Conservation (phyloP, 345 rosid genomes). For the Ceriops tagal region DNA sequence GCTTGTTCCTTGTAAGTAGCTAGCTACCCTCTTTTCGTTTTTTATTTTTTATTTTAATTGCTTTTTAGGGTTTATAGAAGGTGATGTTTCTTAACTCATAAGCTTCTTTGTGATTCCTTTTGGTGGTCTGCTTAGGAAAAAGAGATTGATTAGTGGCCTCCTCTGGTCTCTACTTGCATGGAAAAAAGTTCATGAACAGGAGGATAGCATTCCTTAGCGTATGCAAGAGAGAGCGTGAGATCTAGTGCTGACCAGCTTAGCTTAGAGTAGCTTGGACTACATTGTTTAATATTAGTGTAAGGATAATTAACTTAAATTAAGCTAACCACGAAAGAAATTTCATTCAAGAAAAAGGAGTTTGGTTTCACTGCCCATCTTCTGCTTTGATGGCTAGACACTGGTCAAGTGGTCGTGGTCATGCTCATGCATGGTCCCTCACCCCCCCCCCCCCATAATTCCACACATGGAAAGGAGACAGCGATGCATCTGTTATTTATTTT, state of each 20-base stretch:
- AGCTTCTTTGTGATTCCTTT: slow-evolving; percentile 28
- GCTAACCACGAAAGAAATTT: background rate
- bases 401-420: too few relatives aligned
- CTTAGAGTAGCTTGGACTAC: background rate
- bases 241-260: slow-evolving; percentile 22
- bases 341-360: slow-evolving; percentile 27
- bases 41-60: slow-evolving; percentile 8
- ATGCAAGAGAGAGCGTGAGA: background rate
- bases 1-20: slow-evolving; percentile 19
- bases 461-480: too few relatives aligned
- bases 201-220: slow-evolving; percentile 3
- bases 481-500: too few relatives aligned
- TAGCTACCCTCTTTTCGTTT: slow-evolving; percentile 54
- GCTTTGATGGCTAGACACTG: too few relatives aligned
- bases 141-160: slow-evolving; percentile 13
- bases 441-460: too few relatives aligned
- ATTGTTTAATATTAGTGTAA: background rate
- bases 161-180: slow-evolving; percentile 25
- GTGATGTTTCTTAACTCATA: slow-evolving; percentile 42
- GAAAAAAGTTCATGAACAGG: slow-evolving; percentile 17
- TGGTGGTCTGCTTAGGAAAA: slow-evolving; percentile 12
- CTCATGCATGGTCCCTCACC: too few relatives aligned
- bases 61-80: slow-evolving; percentile 56
- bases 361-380: slow-evolving; percentile 7
- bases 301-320: background rate